Base-by-base conservation (phyloP, 2,329 filamentous ascomycete genomes). In the Verticillium nubilum region DNA sequence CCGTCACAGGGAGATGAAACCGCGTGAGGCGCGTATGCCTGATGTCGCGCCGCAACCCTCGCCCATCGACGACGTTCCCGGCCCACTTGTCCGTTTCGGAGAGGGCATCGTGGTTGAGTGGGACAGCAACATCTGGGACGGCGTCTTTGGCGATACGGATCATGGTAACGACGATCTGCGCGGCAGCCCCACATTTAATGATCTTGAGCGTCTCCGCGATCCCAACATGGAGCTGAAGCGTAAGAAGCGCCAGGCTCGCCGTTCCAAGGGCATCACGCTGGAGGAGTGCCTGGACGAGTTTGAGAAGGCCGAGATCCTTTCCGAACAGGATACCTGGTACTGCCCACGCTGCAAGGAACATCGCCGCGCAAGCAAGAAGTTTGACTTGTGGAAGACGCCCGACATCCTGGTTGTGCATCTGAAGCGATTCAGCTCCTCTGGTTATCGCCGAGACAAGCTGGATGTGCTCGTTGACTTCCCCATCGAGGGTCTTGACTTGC, bases 241-340 rank as follows among this genome's bases (percentile, higher is more conserved):
- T 37, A 78, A 80, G 55, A 78, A 78, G 60, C 88, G 92, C 7
- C 83, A 88, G 73, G 81, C 70, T 28, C 75, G 76, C 15, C 70
- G 72, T 12, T 74, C 72, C 23, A 68, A 86, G 58, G 95, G 95
- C 28, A 88, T 97, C 64, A 88, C 87, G 0, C 81, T 99, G 4
- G 89, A 95, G 25, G 92, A 97, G 67, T 99, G 95, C 70, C 84
- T 99, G 58, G 89, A 93, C 61, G 95, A 98, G 73, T 98, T 97
- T 66, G 91, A 95, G 69, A 94, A 94, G 71, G 90, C 93, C 61
- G 95, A 99, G 74, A 87, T 97, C 15, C 79, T 99, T 4, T 97
- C 94, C 0, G 92, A 97, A 72, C 90, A 96, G 69, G 96, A 99
- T 71, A 94, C 92, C 61, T 99, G 95, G 95, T 98, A 96, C 72